Evolutionary conservation across 257 asterid species (phyloP).

Genomic region (Haberlea rhodopensis): DNA sequence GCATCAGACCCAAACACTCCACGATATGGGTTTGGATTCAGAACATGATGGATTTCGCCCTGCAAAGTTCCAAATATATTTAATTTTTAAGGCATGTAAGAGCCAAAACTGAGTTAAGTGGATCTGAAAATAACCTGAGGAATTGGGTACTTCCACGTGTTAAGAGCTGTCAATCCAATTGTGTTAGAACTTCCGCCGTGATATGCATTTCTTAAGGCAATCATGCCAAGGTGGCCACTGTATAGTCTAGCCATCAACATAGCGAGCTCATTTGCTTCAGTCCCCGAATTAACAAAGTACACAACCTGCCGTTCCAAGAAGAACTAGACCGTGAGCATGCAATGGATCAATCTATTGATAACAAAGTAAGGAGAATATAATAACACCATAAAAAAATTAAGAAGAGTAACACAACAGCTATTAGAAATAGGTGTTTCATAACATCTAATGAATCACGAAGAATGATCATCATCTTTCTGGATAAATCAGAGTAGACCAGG

Average conservation of each 20-base stretch:
- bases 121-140: slow-evolving; percentile 64
- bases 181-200: slow-evolving; percentile 95
- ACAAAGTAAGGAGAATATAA: background rate
- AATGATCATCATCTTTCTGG: background rate
- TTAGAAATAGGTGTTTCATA: background rate
- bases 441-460: background rate
- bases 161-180: slow-evolving; percentile 83
- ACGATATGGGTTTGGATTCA: slow-evolving; percentile 89
- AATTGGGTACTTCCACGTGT: slow-evolving; percentile 90
- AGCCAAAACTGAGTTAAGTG: slow-evolving; percentile 9
- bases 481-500: background rate
- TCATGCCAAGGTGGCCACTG: slow-evolving; percentile 76
- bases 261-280: slow-evolving; percentile 96
- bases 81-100: background rate
- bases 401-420: background rate
- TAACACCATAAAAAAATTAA: background rate
- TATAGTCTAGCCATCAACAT: slow-evolving; percentile 91
- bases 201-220: slow-evolving; percentile 89
- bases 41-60: slow-evolving; percentile 96
- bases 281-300: slow-evolving; percentile 91
- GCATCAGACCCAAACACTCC: slow-evolving; percentile 89
- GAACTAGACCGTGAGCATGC: slow-evolving; percentile 6
- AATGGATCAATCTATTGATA: background rate
- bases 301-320: slow-evolving; percentile 63
- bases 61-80: slow-evolving; percentile 34